Percentiles rank a stretch among this genome's conserved stretches.
Conservation (phyloP, 805 yeast species). For the Wickerhamomyces canadensis region DNA sequence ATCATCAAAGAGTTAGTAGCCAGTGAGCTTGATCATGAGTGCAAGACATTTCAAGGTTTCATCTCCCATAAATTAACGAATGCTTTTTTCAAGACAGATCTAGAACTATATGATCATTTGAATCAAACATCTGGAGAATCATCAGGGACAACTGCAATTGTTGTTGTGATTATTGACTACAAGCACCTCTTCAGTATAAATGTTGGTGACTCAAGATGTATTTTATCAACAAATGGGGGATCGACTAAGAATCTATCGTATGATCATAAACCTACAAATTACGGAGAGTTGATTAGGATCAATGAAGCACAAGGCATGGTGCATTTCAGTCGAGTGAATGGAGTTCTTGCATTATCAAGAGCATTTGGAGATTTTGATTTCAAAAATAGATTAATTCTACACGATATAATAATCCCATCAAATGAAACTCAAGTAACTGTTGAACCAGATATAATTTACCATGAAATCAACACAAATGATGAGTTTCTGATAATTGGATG, state of each 20-base stretch:
- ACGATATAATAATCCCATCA: not conserved
- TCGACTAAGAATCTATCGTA: slow-evolving; percentile 57
- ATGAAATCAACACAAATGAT: slow-evolving; percentile 40
- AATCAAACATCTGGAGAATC: slow-evolving; percentile 23
- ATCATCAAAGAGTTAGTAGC: slow-evolving; percentile 7
- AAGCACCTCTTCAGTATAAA: slow-evolving; percentile 53
- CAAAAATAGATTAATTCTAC: slow-evolving; percentile 29
- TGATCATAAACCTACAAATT: slow-evolving; percentile 93
- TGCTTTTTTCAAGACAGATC: slow-evolving; percentile 41
- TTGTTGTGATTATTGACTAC: slow-evolving; percentile 38
- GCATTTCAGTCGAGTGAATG: slow-evolving; percentile 90
- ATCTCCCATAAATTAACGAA: slow-evolving; percentile 34
- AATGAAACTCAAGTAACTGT: slow-evolving; percentile 70
- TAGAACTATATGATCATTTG: slow-evolving; percentile 34
- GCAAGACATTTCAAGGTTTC: slow-evolving; percentile 29
- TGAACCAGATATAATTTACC: slow-evolving; percentile 69
- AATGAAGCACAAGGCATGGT: slow-evolving; percentile 93
- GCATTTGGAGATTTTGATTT: slow-evolving; percentile 78
- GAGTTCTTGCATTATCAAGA: slow-evolving; percentile 86
- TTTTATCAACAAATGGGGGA: slow-evolving; percentile 44
- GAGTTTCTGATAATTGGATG: slow-evolving; percentile 74
- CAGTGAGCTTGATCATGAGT: too few species aligned
- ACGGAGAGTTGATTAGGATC: slow-evolving; percentile 88
- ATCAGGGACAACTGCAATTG: slow-evolving; percentile 50
- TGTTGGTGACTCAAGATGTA: slow-evolving; percentile 72